phyloP scores from a whole-genome alignment of 2,329 filamentous ascomycete species.

The Pseudogymnoascus sp. region DNA sequence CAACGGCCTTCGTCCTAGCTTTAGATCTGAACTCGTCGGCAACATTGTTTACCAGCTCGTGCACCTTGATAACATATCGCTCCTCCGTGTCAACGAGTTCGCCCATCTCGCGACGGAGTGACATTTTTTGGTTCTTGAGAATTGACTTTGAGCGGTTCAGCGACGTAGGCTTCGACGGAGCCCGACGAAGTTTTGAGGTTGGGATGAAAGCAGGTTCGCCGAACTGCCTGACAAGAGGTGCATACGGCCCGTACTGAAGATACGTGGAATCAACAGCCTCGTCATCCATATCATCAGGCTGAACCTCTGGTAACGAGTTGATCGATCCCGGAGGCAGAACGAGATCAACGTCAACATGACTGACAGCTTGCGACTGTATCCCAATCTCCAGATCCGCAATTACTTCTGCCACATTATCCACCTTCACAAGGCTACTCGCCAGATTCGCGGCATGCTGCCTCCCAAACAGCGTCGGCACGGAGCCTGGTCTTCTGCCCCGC shows the following conservation, averaged over 20 bases:
- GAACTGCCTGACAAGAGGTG: constrained; percentile 66
- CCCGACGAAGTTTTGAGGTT: constrained; percentile 73
- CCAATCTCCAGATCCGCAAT: constrained; percentile 66
- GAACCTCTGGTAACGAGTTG: constrained; percentile 50
- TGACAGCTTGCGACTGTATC: constrained; percentile 72
- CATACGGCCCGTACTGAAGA: constrained; percentile 70
- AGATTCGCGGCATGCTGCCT: constrained; percentile 91
- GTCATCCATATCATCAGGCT: constrained; percentile 54
- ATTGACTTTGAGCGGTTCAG: constrained; percentile 73
- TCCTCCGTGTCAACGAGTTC: constrained; percentile 92
- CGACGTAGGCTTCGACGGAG: constrained; percentile 77
- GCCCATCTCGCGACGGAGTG: constrained; percentile 76
- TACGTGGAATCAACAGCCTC: constrained; percentile 57
- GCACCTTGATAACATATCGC: constrained; percentile 82
- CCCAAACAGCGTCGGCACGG: constrained; percentile 61
- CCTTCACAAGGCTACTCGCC: constrained; percentile 73
- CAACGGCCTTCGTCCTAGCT: constrained; percentile 48
- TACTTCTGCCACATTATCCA: constrained; percentile 68
- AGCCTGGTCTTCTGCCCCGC: constrained; percentile 51
- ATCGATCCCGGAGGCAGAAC: constrained; percentile 75
- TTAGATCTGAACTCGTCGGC: constrained; percentile 71
- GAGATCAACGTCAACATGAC: constrained; percentile 80
- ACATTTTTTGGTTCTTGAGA: constrained; percentile 71
- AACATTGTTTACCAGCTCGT: constrained; percentile 73
- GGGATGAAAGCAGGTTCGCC: constrained; percentile 82